Percentiles rank a stretch among this genome's conserved stretches.
Evolutionary conservation across 1,139 yeast genomes (phyloP).

Genomic region (Taphrina communis): DNA sequence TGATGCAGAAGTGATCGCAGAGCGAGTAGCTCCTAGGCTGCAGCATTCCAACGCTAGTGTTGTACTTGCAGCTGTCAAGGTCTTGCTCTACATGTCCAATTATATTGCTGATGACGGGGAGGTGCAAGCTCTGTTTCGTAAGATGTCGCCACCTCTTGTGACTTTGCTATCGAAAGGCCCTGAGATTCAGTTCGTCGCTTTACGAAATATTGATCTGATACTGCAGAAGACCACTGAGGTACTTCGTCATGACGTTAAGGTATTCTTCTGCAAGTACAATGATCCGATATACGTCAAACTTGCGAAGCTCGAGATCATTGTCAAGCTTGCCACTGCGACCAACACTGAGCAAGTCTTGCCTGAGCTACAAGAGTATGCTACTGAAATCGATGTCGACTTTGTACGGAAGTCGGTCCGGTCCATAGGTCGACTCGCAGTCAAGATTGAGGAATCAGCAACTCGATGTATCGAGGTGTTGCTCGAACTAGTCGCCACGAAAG

Average conservation of each 20-base stretch:
- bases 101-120: slow-evolving; percentile 59
- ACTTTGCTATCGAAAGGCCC: slow-evolving; percentile 77
- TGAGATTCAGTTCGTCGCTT: slow-evolving; percentile 80
- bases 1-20: slow-evolving; percentile 72
- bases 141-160: slow-evolving; percentile 74
- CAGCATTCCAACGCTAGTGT: slow-evolving; percentile 85
- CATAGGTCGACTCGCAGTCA: slow-evolving; percentile 85
- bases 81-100: slow-evolving; percentile 73
- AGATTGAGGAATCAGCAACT: slow-evolving; percentile 64
- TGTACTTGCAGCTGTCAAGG: slow-evolving; percentile 74
- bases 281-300: slow-evolving; percentile 90
- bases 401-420: slow-evolving; percentile 88
- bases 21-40: slow-evolving; percentile 70
- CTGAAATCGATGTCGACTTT: slow-evolving; percentile 83
- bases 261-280: slow-evolving; percentile 79
- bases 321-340: slow-evolving; percentile 69
- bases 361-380: slow-evolving; percentile 84
- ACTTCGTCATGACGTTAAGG: slow-evolving; percentile 66
- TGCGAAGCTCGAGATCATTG: slow-evolving; percentile 85
- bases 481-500: slow-evolving; percentile 67
- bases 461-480: slow-evolving; percentile 69
- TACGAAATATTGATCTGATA: slow-evolving; percentile 78
- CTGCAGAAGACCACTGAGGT: slow-evolving; percentile 70
- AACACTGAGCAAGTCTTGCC: slow-evolving; percentile 69
- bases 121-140: slow-evolving; percentile 62